A percentile compares a stretch with the other conserved stretches of the same genome.
phyloP scores from a whole-genome alignment of 148 eudicot species.

The Chenopodium berlandieri region DNA sequence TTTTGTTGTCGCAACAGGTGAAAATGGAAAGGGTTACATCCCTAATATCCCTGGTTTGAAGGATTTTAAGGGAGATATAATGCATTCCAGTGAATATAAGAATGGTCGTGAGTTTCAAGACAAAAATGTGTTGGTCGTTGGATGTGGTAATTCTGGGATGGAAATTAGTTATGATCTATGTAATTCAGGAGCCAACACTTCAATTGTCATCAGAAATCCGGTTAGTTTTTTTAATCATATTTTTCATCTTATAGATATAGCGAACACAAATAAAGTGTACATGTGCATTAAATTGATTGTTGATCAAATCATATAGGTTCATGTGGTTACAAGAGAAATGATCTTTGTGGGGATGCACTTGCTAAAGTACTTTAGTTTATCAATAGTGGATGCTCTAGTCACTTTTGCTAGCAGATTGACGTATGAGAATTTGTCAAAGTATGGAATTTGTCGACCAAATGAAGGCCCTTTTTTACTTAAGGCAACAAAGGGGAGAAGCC shows the following conservation, averaged over 20 bases:
- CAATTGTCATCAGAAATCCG: conserved; percentile 37
- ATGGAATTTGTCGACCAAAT: conserved; percentile 33
- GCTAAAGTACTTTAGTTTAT: conserved; percentile 24
- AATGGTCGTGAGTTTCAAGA: conserved; percentile 20
- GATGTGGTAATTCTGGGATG: conserved; percentile 53
- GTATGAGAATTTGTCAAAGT: conserved; percentile 32
- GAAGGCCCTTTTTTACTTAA: conserved; percentile 36
- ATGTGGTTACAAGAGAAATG: conserved; percentile 28
- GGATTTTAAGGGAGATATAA: conserved; percentile 30
- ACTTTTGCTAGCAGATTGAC: not conserved
- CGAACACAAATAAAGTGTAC: not conserved
- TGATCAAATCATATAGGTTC: conserved; percentile 24
- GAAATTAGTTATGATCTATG: conserved; percentile 42
- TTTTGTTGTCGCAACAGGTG: conserved; percentile 43
- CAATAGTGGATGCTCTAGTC: conserved; percentile 24
- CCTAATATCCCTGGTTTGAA: conserved; percentile 34
- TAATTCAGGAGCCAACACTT: conserved; percentile 34
- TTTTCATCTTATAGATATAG: not conserved
- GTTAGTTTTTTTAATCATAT: conserved; percentile 13
- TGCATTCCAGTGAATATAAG: conserved; percentile 44
- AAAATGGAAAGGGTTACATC: conserved; percentile 27
- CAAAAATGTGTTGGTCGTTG: conserved; percentile 42
- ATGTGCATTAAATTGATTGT: not conserved
- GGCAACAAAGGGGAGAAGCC: conserved; percentile 19
- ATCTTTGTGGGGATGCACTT: conserved; percentile 28